phyloP scores from a whole-genome alignment of 1,139 yeast species.

The Petasospora rhodanensis region DNA sequence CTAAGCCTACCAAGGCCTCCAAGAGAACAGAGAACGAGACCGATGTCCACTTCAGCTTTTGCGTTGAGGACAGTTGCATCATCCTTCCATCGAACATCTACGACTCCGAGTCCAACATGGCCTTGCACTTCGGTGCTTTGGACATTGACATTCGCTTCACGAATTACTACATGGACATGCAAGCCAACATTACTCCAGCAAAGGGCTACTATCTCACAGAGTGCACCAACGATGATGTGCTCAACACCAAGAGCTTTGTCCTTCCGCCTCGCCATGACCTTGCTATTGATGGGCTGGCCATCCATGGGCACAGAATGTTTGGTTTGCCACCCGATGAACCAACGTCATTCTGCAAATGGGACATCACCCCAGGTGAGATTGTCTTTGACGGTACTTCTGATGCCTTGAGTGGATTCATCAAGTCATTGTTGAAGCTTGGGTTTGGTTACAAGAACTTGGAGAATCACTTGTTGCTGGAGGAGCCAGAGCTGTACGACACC shows the following conservation, averaged over 20 bases:
- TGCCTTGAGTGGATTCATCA: constrained; percentile 42
- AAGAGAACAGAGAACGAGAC: constrained; percentile 63
- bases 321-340: constrained; percentile 88
- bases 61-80: constrained; percentile 64
- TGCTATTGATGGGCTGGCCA: constrained; percentile 55
- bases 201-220: constrained; percentile 34
- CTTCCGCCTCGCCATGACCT: constrained; percentile 33
- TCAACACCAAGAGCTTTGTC: constrained; percentile 15
- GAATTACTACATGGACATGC: constrained; percentile 88
- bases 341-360: constrained; percentile 90
- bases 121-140: constrained; percentile 58
- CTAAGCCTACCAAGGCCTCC: background rate
- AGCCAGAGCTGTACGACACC: constrained; percentile 62
- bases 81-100: constrained; percentile 72
- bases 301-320: constrained; percentile 88
- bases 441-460: constrained; percentile 71
- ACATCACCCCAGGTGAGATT: constrained; percentile 62
- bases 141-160: constrained; percentile 80
- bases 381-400: constrained; percentile 47
- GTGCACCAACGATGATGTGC: constrained; percentile 26
- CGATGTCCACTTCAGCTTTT: constrained; percentile 70
- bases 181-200: constrained; percentile 52
- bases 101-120: constrained; percentile 57
- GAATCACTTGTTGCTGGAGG: constrained; percentile 58
- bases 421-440: constrained; percentile 44